These are phyloP conservation scores for Magnaporthales sp. DNA, from an alignment of 2,329 filamentous ascomycete genomes.

Conservation along the genomic window DNA sequence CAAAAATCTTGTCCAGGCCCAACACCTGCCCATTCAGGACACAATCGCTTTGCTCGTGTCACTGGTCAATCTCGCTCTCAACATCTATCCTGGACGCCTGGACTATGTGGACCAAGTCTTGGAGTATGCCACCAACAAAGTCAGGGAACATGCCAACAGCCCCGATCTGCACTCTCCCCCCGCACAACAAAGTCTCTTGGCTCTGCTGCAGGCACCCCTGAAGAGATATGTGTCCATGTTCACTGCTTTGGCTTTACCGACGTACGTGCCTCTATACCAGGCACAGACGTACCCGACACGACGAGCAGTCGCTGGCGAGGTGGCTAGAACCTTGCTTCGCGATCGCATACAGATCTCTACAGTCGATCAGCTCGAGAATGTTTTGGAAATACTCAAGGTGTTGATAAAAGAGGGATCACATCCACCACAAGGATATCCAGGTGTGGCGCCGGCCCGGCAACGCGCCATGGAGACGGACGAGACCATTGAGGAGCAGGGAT, in stretches of 20 bases:
- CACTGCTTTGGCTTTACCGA: slow-evolving; percentile 87
- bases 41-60: slow-evolving; percentile 93
- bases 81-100: slow-evolving; percentile 85
- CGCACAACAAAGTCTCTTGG: slow-evolving; percentile 82
- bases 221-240: slow-evolving; percentile 89
- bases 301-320: slow-evolving; percentile 81
- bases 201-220: slow-evolving; percentile 82
- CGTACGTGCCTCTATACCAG: slow-evolving; percentile 82
- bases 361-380: slow-evolving; percentile 72
- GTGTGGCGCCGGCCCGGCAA: slow-evolving; percentile 61
- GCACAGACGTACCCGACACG: slow-evolving; percentile 89
- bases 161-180: slow-evolving; percentile 86
- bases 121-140: slow-evolving; percentile 79
- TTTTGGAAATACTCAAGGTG: slow-evolving; percentile 81
- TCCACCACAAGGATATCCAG: slow-evolving; percentile 73
- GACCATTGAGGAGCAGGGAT: slow-evolving; percentile 95
- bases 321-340: slow-evolving; percentile 72
- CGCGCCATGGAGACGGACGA: slow-evolving; percentile 82
- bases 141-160: slow-evolving; percentile 82
- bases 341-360: slow-evolving; percentile 75
- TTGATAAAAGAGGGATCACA: slow-evolving; percentile 90
- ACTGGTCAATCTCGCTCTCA: slow-evolving; percentile 83
- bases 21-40: slow-evolving; percentile 87
- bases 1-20: slow-evolving; percentile 82
- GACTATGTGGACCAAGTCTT: slow-evolving; percentile 96